Conservation (phyloP, 768 basidiomycete species). For the Cystofilobasidium bisporidii region DNA sequence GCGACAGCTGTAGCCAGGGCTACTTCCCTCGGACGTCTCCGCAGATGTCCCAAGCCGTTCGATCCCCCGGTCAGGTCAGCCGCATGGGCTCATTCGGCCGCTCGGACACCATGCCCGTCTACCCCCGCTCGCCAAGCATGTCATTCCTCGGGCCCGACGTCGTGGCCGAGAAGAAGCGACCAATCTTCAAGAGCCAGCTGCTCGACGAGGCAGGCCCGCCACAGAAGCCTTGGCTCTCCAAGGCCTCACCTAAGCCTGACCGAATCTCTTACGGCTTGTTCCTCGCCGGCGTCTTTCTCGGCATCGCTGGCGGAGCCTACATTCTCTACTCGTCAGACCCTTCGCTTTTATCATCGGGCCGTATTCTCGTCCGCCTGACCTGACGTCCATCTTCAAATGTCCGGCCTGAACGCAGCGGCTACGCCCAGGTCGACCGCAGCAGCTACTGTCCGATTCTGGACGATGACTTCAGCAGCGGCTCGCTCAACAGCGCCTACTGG, state of each 20-base stretch:
- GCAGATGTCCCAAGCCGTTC: background rate
- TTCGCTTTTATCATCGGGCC: background rate
- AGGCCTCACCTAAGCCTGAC: background rate
- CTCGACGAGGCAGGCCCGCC: background rate
- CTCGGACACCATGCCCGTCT: background rate
- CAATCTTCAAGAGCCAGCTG: conserved; percentile 3
- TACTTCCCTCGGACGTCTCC: background rate
- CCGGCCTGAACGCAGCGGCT: background rate
- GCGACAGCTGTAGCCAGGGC: background rate
- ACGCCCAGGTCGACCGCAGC: background rate
- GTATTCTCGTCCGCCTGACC: no score
- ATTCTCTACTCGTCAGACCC: conserved; percentile 4
- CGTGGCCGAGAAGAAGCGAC: background rate
- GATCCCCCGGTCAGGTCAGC: background rate
- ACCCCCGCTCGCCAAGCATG: background rate
- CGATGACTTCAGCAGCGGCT: conserved; percentile 54
- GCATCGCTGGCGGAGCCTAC: conserved; percentile 11
- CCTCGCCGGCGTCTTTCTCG: conserved; percentile 8
- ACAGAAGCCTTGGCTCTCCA: conserved; percentile 15
- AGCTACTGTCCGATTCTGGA: conserved; percentile 55
- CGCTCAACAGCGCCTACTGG: conserved; percentile 51
- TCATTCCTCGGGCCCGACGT: background rate
- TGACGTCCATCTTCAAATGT: background rate
- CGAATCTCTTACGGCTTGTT: conserved; percentile 16
- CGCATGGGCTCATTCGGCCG: background rate